Evolutionary conservation across 306 rosid genomes (phyloP).

Genomic region (Corylus avellana): DNA sequence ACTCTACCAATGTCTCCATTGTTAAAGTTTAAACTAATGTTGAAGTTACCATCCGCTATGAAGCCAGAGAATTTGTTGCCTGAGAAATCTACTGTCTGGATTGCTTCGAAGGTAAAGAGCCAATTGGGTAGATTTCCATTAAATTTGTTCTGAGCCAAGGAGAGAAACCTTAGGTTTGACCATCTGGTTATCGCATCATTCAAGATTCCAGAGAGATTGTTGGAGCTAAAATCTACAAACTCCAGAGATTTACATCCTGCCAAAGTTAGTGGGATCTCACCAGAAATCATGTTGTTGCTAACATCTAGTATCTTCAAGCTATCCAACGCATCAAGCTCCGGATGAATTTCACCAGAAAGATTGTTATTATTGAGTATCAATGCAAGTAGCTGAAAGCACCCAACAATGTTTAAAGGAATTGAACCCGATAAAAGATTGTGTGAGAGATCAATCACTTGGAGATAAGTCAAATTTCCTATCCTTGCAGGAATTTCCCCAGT

Average conservation of each 20-base stretch:
- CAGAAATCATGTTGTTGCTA: constrained; percentile 89
- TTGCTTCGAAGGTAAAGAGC: constrained; percentile 73
- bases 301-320: constrained; percentile 91
- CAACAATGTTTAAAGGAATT: constrained; percentile 88
- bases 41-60: constrained; percentile 79
- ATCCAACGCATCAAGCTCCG: constrained; percentile 94
- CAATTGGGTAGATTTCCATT: constrained; percentile 81
- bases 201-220: constrained; percentile 90
- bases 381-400: constrained; percentile 97
- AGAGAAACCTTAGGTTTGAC: constrained; percentile 85
- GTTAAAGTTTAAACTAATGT: constrained; percentile 54
- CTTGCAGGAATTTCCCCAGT: constrained; percentile 90
- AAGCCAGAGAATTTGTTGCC: constrained; percentile 86
- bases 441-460: constrained; percentile 95
- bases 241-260: constrained; percentile 97
- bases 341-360: constrained; percentile 94
- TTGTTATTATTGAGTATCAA: constrained; percentile 80
- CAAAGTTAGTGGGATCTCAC: constrained; percentile 89
- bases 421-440: constrained; percentile 83
- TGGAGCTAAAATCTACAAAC: constrained; percentile 88
- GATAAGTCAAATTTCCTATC: constrained; percentile 91
- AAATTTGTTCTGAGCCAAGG: constrained; percentile 80
- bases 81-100: constrained; percentile 82
- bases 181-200: constrained; percentile 93
- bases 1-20: constrained; percentile 30